Evolutionary conservation across 768 basidiomycete genomes (phyloP).

Genomic region (Cystoderma amianthinum): DNA sequence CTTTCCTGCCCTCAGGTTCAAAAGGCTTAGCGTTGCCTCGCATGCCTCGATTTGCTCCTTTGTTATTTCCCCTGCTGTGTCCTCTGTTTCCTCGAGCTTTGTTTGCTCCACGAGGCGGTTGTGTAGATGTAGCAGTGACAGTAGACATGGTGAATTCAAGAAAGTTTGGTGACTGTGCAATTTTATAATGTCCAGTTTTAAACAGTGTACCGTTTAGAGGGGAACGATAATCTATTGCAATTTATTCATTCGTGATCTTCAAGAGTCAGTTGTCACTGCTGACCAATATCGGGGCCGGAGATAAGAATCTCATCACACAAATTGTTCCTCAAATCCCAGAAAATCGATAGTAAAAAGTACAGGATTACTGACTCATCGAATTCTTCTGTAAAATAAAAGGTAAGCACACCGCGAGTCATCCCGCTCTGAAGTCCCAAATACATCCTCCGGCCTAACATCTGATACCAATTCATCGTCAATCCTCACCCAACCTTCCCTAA

Average conservation of each 20-base stretch:
- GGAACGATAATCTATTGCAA: too few relatives aligned
- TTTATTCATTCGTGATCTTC: too few relatives aligned
- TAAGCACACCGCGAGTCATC: slow-evolving; percentile 67
- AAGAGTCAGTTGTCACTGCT: neutral
- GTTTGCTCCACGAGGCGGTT: slow-evolving; percentile 10
- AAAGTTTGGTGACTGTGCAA: too few relatives aligned
- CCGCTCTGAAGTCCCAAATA: slow-evolving; percentile 56
- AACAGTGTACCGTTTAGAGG: too few relatives aligned
- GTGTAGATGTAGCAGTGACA: slow-evolving; percentile 1
- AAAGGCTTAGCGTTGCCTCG: neutral
- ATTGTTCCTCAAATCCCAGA: neutral
- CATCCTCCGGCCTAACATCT: slow-evolving; percentile 66
- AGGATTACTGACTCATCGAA: slow-evolving; percentile 24
- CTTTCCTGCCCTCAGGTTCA: neutral
- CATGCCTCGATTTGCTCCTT: neutral
- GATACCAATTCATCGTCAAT: slow-evolving; percentile 90
- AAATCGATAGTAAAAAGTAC: neutral
- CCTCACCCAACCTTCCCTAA: slow-evolving; percentile 78
- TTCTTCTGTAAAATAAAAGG: slow-evolving; percentile 75
- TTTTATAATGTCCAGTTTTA: too few relatives aligned
- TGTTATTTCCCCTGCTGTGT: slow-evolving; percentile 8
- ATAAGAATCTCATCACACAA: neutral
- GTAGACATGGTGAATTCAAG: neutral
- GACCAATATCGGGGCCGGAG: neutral
- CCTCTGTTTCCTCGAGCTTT: slow-evolving; percentile 7